Base-by-base conservation (phyloP, 2,329 filamentous ascomycete species). In the Verticillium tricorpus region DNA sequence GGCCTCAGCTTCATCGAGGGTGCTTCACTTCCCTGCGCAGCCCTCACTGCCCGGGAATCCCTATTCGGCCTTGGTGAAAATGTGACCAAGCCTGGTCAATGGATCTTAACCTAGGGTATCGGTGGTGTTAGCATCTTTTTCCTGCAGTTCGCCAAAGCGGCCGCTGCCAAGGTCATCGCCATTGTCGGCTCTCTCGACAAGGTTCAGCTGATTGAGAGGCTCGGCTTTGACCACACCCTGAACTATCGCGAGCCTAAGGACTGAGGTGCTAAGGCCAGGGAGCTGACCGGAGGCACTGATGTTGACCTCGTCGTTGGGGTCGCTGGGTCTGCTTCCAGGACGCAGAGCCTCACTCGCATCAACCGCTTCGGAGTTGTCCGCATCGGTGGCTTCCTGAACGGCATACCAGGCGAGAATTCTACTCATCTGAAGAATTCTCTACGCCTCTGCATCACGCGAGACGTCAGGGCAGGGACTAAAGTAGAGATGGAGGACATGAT, bases 21-120 rank as follows among this genome's bases (percentile, higher is more conserved):
- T 1, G 74, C 78, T 31, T 85, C 81, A 0, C 72, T 86, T 0
- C 70, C 77, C 2, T 85, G 82, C 63, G 83, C 84, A 0, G 82
- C 76, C 1, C 62, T 86, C 12, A 85, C 83, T 0, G 81, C 82
- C 1, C 86, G 83, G 84, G 86, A 86, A 65, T 81, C 81, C 7
- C 70, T 86, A 3, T 85, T 82, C 58, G 83, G 84, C 0, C 56
- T 80, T 66, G 58, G 71, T 74, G 75, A 70, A 70, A 76, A 17
- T 74, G 60, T 65, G 1, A 54, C 76, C 25, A 65, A 59, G 3
- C 67, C 74, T 0, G 76, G 76, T 1, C 68, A 78, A 8, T 71
- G 69, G 62, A 74, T 80, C 0, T 68, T 80, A 8, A 76, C 74
- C 0, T 76, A 77, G 60, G 78, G 78, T 8, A 79, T 77, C 1